A percentile compares a stretch with the other conserved stretches of the same genome.
These are phyloP conservation scores for Bidens hawaiensis DNA, from an alignment of 140 eudicot genomes.

Conservation along the genomic window DNA sequence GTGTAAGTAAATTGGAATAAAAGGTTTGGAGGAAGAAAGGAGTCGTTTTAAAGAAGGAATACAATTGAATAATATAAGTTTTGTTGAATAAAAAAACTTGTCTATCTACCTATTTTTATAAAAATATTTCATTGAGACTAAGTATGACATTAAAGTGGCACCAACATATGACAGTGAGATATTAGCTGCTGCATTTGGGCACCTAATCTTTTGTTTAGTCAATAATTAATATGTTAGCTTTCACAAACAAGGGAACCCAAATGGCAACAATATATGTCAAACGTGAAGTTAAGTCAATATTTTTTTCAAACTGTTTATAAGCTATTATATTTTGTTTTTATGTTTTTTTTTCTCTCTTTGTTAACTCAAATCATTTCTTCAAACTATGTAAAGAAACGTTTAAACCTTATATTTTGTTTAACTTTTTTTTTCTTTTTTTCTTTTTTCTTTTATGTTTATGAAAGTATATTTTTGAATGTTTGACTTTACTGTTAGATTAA, in stretches of 20 bases:
- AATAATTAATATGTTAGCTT: constrained; percentile 25
- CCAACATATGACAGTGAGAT: constrained; percentile 39
- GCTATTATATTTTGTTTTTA: too few relatives aligned
- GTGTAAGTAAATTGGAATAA: constrained; percentile 18
- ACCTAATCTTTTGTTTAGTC: constrained; percentile 19
- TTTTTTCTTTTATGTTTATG: too few relatives aligned
- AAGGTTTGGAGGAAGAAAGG: constrained; percentile 27
- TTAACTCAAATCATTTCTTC: too few relatives aligned
- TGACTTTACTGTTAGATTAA: too few relatives aligned
- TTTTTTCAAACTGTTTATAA: too few relatives aligned
- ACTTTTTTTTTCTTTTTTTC: too few relatives aligned
- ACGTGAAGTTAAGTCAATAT: not conserved
- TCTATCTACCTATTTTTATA: not conserved
- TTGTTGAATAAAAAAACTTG: not conserved
- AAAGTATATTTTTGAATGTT: too few relatives aligned
- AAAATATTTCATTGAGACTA: not conserved
- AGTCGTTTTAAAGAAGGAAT: constrained; percentile 20
- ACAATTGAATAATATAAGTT: not conserved
- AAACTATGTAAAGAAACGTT: too few relatives aligned
- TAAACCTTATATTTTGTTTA: too few relatives aligned
- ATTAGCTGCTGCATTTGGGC: constrained; percentile 29
- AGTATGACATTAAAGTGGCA: constrained; percentile 29
- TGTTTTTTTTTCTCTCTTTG: too few relatives aligned
- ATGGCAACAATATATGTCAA: not conserved
- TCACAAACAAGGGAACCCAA: not conserved